Conservation (phyloP, 106 monocot genomes). For the Allium fistulosum region DNA sequence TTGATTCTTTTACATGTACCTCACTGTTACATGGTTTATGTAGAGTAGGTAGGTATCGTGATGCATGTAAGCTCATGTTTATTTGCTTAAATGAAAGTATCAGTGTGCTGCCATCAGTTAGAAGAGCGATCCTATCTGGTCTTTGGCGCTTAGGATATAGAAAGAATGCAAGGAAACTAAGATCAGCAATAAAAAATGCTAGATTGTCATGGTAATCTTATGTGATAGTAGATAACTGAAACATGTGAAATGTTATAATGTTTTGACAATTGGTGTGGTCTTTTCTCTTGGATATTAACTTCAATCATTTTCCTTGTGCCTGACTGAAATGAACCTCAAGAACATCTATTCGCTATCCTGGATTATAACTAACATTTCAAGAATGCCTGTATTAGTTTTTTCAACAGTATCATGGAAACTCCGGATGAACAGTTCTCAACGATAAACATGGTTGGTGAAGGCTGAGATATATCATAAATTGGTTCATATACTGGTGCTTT, state of each 20-base stretch:
- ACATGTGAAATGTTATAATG: not conserved
- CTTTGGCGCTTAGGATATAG: slow-evolving; percentile 45
- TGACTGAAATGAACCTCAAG: too few species aligned
- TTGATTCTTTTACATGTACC: slow-evolving; percentile 80
- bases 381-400: too few species aligned
- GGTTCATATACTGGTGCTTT: too few species aligned
- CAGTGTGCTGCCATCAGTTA: slow-evolving; percentile 42
- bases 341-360: too few species aligned
- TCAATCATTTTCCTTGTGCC: too few species aligned
- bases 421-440: too few species aligned
- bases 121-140: slow-evolving; percentile 54
- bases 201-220: slow-evolving; percentile 4
- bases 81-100: slow-evolving; percentile 43
- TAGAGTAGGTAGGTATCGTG: slow-evolving; percentile 32
- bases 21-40: slow-evolving; percentile 69
- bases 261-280: not conserved
- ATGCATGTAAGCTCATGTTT: slow-evolving; percentile 50
- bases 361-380: too few species aligned
- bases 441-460: too few species aligned
- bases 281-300: too few species aligned
- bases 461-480: too few species aligned
- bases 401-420: too few species aligned
- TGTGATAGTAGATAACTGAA: not conserved
- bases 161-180: slow-evolving; percentile 49
- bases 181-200: slow-evolving; percentile 31